Evolutionary conservation across 2,329 filamentous ascomycete genomes (phyloP).

Genomic region (Gliomastix tumulicola): DNA sequence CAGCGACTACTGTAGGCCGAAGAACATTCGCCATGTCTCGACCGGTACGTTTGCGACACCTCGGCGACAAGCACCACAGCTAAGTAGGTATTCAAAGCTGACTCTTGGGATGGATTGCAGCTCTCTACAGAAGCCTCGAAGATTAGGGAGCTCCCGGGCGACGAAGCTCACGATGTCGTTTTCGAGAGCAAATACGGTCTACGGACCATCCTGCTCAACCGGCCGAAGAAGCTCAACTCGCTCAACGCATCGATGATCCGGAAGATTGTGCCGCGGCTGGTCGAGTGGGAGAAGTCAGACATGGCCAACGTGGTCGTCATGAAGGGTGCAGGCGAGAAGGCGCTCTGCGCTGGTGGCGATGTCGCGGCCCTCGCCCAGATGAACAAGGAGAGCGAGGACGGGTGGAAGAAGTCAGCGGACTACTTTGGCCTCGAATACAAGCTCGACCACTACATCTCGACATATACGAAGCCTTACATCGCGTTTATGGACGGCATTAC

Average conservation of each 20-base stretch:
- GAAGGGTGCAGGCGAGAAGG: conserved; percentile 78
- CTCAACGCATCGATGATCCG: conserved; percentile 91
- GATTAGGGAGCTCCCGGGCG: conserved; percentile 53
- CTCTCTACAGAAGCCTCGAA: conserved; percentile 23
- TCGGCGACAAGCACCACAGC: too few species aligned
- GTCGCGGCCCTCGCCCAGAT: conserved; percentile 70
- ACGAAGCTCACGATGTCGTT: conserved; percentile 84
- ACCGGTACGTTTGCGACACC: too few species aligned
- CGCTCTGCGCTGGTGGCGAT: conserved; percentile 92
- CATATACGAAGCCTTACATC: conserved; percentile 86
- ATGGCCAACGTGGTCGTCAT: conserved; percentile 89
- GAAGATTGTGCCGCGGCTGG: conserved; percentile 83
- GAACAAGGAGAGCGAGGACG: conserved; percentile 62
- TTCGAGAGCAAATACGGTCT: conserved; percentile 87
- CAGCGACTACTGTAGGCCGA: conserved; percentile 35
- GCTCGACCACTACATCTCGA: conserved; percentile 91
- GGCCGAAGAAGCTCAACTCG: conserved; percentile 85
- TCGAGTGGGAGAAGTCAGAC: conserved; percentile 93
- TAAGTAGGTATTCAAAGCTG: too few species aligned
- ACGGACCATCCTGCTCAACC: conserved; percentile 88
- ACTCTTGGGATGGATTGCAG: conserved; percentile 19
- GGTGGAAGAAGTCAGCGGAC: conserved; percentile 67
- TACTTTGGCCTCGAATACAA: conserved; percentile 96
- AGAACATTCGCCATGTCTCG: conserved; percentile 63
- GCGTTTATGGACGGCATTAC: conserved; percentile 97